Conservation (phyloP, 2,329 filamentous ascomycete genomes). For the Dactylella cylindrospora region DNA sequence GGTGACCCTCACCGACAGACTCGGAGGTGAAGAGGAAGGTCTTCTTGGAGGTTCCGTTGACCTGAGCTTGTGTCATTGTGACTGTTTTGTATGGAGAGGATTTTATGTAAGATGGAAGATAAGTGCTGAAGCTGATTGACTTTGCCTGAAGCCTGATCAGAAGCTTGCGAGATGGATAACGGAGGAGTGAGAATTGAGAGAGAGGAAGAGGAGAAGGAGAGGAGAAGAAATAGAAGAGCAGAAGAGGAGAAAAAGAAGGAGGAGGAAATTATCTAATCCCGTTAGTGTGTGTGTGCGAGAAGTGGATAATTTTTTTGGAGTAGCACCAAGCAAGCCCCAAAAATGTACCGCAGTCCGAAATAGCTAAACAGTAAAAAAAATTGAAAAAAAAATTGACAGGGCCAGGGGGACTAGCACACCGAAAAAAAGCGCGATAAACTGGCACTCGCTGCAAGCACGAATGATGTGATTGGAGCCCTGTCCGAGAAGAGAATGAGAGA, state of each 20-base stretch:
- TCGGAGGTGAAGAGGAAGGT: constrained; percentile 89
- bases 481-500: not conserved
- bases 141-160: constrained; percentile 34
- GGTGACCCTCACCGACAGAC: constrained; percentile 86
- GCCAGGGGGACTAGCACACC: constrained; percentile 13
- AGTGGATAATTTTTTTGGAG: too few species aligned
- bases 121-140: constrained; percentile 32
- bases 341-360: too few species aligned
- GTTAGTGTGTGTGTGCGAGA: not conserved
- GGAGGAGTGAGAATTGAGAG: not conserved
- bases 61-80: constrained; percentile 30
- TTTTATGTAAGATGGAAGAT: constrained; percentile 4
- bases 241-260: constrained; percentile 16
- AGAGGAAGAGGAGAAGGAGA: constrained; percentile 4
- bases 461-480: constrained; percentile 45
- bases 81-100: not conserved
- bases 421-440: constrained; percentile 17
- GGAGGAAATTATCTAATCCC: constrained; percentile 32
- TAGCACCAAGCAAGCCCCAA: constrained; percentile 12
- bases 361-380: constrained; percentile 16
- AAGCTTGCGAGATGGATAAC: constrained; percentile 15
- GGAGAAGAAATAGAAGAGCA: constrained; percentile 7
- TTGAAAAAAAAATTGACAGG: not conserved
- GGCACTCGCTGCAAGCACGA: constrained; percentile 2
- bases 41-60: constrained; percentile 53